Evolutionary conservation across 1,139 yeast genomes (phyloP), one percentile per base, ranked within the genome.

Genomic region (Hyphopichia fennica): DNA sequence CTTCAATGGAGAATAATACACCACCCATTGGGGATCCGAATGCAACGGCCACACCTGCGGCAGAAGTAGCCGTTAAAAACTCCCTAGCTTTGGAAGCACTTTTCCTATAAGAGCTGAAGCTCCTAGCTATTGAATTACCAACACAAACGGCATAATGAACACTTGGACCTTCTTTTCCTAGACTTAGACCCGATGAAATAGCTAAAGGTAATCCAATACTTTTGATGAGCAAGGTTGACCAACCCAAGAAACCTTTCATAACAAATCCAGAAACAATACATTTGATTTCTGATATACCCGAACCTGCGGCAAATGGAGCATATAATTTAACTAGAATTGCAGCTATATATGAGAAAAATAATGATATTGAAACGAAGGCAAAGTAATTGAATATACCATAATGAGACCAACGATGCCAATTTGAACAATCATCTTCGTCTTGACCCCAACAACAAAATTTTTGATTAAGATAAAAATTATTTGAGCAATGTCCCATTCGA

Each of bases 271-370:
- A 85, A 2, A 93, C 90, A 50, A 95, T 90, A 59, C 96, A 87
- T 62, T 95, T 95, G 61, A 95, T 93, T 60, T 95, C 99, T 4
- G 97, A 86, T 38, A 95, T 95, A 0, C 99, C 99, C 2, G 96
- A 87, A 0, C 99, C 99, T 0, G 99, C 95, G 0, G 99, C 99
- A 44, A 84, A 76, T 0, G 96, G 96, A 0, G 96, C 93, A 54
- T 80, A 83, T 17, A 64, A 62, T 51, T 80, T 74, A 37, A 95
- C 96, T 36, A 89, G 60, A 13, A 73, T 61, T 0, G 95, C 89
- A 1, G 96, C 82, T 9, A 75, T 52, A 10, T 72, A 64, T 1
- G 95, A 86, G 56, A 91, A 82, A 0, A 68, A 17, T 1, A 84
- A 62, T 3, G 96, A 86, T 2, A 85, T 64, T 0, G 66, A 11